These are phyloP conservation scores for Boletus semigastroideus DNA, from an alignment of 1,284 basidiomycete genomes.

Conservation along the genomic window DNA sequence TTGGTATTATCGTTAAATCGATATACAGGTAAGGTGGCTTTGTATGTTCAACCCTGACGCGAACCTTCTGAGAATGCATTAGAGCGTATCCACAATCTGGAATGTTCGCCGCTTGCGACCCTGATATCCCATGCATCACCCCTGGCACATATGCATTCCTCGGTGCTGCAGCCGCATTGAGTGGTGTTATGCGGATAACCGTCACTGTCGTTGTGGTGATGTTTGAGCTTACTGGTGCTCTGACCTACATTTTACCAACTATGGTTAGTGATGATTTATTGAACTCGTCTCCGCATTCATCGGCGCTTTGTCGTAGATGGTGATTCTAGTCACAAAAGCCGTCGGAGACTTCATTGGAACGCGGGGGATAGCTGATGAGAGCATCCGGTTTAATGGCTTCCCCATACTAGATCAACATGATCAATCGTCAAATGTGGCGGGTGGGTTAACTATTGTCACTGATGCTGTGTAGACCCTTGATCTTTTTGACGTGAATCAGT, in stretches of 20 bases:
- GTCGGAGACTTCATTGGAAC: slow-evolving; percentile 95
- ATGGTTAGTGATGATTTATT: slow-evolving; percentile 64
- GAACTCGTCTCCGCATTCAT: background rate
- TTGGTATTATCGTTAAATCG: slow-evolving; percentile 94
- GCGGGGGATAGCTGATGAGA: slow-evolving; percentile 95
- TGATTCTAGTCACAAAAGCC: slow-evolving; percentile 93
- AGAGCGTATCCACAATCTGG: slow-evolving; percentile 82
- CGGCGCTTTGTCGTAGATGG: slow-evolving; percentile 63
- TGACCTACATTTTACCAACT: slow-evolving; percentile 97
- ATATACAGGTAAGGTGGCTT: slow-evolving; percentile 69
- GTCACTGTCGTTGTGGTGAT: slow-evolving; percentile 99
- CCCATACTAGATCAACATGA: slow-evolving; percentile 95
- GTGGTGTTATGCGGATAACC: slow-evolving; percentile 95
- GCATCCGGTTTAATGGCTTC: slow-evolving; percentile 96
- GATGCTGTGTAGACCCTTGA: slow-evolving; percentile 2
- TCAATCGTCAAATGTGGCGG: slow-evolving; percentile 83
- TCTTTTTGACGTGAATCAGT: slow-evolving; percentile 48
- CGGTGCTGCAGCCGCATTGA: slow-evolving; percentile 92
- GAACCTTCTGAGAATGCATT: background rate
- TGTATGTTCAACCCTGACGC: background rate
- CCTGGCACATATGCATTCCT: slow-evolving; percentile 97
- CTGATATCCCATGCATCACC: slow-evolving; percentile 95
- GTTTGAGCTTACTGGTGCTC: slow-evolving; percentile 94
- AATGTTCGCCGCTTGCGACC: slow-evolving; percentile 88
- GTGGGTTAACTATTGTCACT: slow-evolving; percentile 43